Conservation (phyloP, 306 rosid genomes). For the Quercus bicolor region DNA sequence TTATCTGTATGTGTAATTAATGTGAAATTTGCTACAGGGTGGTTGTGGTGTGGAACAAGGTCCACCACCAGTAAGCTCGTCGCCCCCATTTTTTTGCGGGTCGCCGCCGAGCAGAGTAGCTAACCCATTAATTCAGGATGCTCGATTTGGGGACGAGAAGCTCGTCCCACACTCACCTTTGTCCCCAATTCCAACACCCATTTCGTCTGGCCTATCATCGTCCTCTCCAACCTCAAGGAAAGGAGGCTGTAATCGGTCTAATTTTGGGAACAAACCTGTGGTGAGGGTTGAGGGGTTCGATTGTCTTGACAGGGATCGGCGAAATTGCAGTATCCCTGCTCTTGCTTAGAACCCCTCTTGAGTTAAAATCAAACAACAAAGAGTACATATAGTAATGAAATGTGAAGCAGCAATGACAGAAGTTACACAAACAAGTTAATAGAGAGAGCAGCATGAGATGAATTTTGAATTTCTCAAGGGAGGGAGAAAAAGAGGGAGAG, state of each 20-base stretch:
- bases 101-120: slow-evolving; percentile 98
- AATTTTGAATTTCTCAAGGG: slow-evolving; percentile 41
- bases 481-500: slow-evolving; percentile 7
- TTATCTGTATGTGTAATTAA: background rate
- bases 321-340: slow-evolving; percentile 86
- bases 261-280: slow-evolving; percentile 72
- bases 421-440: slow-evolving; percentile 18
- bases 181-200: slow-evolving; percentile 31
- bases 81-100: slow-evolving; percentile 93
- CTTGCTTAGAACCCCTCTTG: slow-evolving; percentile 49
- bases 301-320: slow-evolving; percentile 79
- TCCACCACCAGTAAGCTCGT: slow-evolving; percentile 50
- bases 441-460: slow-evolving; percentile 25
- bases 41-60: slow-evolving; percentile 58
- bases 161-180: slow-evolving; percentile 35
- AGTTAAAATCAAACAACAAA: background rate
- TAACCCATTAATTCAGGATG: slow-evolving; percentile 91
- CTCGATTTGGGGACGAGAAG: slow-evolving; percentile 79
- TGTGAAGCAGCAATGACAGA: background rate
- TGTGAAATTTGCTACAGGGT: background rate
- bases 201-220: slow-evolving; percentile 28
- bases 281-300: slow-evolving; percentile 92
- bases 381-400: slow-evolving; percentile 29
- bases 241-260: slow-evolving; percentile 67
- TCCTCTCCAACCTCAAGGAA: slow-evolving; percentile 62